phyloP scores from a whole-genome alignment of 345 rosid species.

The Corchorus olitorius region DNA sequence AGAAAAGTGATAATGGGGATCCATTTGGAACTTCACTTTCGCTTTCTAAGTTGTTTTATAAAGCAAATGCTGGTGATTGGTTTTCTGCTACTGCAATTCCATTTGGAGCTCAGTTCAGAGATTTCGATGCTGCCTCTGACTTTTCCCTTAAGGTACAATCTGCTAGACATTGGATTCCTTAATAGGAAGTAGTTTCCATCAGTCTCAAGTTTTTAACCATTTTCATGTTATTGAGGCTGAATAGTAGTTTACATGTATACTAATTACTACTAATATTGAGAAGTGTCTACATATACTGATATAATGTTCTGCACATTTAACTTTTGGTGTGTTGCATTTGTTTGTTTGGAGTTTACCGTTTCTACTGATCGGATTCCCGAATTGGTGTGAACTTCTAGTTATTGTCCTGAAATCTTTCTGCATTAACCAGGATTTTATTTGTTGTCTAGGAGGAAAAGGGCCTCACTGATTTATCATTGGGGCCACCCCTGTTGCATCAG shows the following conservation, averaged over 20 bases:
- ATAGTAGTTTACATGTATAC: neutral
- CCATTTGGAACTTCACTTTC: conserved; percentile 50
- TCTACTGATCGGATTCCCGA: neutral
- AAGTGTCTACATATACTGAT: neutral
- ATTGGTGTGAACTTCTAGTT: conserved; percentile 1
- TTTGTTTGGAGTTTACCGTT: neutral
- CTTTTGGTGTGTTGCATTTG: neutral
- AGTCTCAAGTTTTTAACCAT: neutral
- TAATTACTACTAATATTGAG: no score
- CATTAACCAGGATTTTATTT: conserved; percentile 17
- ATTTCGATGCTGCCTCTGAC: conserved; percentile 42
- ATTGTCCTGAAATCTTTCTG: neutral
- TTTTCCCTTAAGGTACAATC: conserved; percentile 56
- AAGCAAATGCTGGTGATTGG: conserved; percentile 63
- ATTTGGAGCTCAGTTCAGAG: conserved; percentile 77
- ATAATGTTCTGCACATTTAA: neutral
- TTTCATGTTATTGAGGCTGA: neutral
- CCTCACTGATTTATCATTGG: conserved; percentile 55
- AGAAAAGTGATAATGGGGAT: conserved; percentile 37
- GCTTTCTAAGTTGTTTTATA: conserved; percentile 67
- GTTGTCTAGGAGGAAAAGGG: conserved; percentile 54
- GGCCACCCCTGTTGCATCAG: conserved; percentile 71
- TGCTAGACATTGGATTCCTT: neutral
- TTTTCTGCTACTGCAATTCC: conserved; percentile 71
- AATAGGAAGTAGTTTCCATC: neutral